phyloP scores from a whole-genome alignment of 1,284 basidiomycete species.

The Cutaneotrichosporon dermatis region DNA sequence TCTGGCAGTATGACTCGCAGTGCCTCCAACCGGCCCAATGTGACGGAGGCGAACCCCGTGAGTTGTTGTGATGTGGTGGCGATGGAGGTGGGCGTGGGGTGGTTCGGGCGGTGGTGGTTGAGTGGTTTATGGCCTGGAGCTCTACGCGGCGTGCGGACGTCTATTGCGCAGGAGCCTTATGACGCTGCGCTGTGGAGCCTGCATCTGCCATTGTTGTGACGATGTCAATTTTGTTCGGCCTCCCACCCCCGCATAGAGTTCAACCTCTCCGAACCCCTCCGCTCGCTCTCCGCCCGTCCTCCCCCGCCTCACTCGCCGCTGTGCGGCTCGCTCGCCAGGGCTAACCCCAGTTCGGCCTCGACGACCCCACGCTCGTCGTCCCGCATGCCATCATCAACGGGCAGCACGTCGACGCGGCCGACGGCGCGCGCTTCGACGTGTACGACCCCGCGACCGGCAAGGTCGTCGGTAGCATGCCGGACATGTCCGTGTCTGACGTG shows the following conservation, averaged over 20 bases:
- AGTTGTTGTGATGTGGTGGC: conserved; percentile 1
- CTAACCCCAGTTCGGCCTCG: conserved; percentile 52
- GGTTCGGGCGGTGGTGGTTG: too few species aligned
- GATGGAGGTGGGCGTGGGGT: too few species aligned
- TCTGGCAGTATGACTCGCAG: conserved; percentile 1
- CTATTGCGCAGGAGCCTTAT: too few species aligned
- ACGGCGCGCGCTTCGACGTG: conserved; percentile 66
- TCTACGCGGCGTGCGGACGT: too few species aligned
- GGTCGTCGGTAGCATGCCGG: conserved; percentile 73
- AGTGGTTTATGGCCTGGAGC: too few species aligned
- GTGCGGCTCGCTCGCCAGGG: too few species aligned
- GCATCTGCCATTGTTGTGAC: not conserved
- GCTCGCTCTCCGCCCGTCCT: too few species aligned
- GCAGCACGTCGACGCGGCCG: conserved; percentile 71
- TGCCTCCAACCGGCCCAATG: conserved; percentile 41
- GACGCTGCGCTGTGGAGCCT: too few species aligned
- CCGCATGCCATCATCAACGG: conserved; percentile 74
- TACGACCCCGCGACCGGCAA: conserved; percentile 81
- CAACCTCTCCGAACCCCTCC: too few species aligned
- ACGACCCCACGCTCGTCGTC: conserved; percentile 69
- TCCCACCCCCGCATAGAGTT: too few species aligned
- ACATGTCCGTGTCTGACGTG: conserved; percentile 78
- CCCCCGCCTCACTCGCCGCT: too few species aligned
- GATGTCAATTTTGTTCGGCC: too few species aligned
- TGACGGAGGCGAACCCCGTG: conserved; percentile 40